Percentiles rank a stretch among this genome's conserved stretches.
phyloP scores from a whole-genome alignment of 2,329 filamentous ascomycete species.

The Penicillium freii region DNA sequence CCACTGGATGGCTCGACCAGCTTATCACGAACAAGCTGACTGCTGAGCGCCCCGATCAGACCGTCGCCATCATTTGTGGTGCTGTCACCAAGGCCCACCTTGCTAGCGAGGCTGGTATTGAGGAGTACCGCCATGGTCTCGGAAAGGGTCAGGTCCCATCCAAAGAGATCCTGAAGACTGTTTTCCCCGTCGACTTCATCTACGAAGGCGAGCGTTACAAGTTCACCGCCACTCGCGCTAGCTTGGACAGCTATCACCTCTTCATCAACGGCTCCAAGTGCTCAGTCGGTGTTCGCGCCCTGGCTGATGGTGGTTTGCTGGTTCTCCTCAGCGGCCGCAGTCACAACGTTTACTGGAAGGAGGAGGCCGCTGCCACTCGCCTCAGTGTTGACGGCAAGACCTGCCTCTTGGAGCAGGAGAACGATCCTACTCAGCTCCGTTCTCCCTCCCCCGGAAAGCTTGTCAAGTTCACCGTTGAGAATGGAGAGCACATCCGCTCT shows the following conservation, averaged over 20 bases:
- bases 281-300: slow-evolving; percentile 83
- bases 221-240: slow-evolving; percentile 93
- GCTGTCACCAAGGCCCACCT: slow-evolving; percentile 93
- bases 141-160: slow-evolving; percentile 97
- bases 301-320: slow-evolving; percentile 90
- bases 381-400: slow-evolving; percentile 98
- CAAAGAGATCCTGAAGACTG: slow-evolving; percentile 95
- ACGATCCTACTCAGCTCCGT: slow-evolving; percentile 94
- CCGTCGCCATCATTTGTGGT: slow-evolving; percentile 91
- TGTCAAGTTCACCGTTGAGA: slow-evolving; percentile 96
- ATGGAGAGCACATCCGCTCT: slow-evolving; percentile 86
- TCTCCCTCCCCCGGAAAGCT: slow-evolving; percentile 95
- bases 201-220: slow-evolving; percentile 97
- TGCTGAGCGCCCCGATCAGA: slow-evolving; percentile 88
- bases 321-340: slow-evolving; percentile 87
- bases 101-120: slow-evolving; percentile 84
- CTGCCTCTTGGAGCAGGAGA: slow-evolving; percentile 95
- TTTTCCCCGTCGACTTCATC: slow-evolving; percentile 97
- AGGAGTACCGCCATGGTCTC: slow-evolving; percentile 80
- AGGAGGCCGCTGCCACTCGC: slow-evolving; percentile 93
- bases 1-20: slow-evolving; percentile 97
- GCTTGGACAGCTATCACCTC: slow-evolving; percentile 88
- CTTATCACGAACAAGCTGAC: slow-evolving; percentile 97
- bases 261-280: slow-evolving; percentile 99
- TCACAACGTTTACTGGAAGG: slow-evolving; percentile 99